Conservation (phyloP, 2,329 filamentous ascomycete genomes). For the Eurotiales sp. region DNA sequence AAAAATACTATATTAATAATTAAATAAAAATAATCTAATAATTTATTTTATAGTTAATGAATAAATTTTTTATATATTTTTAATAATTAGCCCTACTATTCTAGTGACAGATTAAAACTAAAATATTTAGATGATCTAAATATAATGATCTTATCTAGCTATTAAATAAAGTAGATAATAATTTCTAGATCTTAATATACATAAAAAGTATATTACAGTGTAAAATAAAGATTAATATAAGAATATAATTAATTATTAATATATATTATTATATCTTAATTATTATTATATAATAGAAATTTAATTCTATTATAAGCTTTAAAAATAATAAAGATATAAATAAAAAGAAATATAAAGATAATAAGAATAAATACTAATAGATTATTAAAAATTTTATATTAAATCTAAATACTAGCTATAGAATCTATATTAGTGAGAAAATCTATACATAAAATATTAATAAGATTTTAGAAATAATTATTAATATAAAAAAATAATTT, state of each 20-base stretch:
- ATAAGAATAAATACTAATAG: slow-evolving; percentile 1
- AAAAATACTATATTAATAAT: not conserved
- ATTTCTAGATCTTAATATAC: not conserved
- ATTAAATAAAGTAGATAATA: not conserved
- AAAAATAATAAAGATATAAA: too few relatives aligned
- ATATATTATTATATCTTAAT: too few relatives aligned
- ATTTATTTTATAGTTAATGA: not conserved
- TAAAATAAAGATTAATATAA: not conserved
- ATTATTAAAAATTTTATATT: not conserved
- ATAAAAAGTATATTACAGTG: not conserved
- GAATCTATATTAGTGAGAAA: not conserved
- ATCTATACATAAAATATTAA: not conserved
- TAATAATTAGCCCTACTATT: not conserved
- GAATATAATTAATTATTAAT: too few relatives aligned
- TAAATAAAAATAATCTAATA: not conserved
- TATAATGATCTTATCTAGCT: not conserved
- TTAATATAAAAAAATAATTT: not conserved
- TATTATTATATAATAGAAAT: too few relatives aligned
- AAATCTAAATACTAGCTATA: not conserved
- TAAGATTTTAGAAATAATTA: not conserved
- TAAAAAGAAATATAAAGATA: not conserved
- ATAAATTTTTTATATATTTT: not conserved
- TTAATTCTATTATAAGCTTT: too few relatives aligned
- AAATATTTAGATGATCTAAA: not conserved
- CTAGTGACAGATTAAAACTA: not conserved